A percentile compares a stretch with the other conserved stretches of the same genome.
Conservation (phyloP, 371 early-diverging fungal genomes). For the Circinella umbellata region DNA sequence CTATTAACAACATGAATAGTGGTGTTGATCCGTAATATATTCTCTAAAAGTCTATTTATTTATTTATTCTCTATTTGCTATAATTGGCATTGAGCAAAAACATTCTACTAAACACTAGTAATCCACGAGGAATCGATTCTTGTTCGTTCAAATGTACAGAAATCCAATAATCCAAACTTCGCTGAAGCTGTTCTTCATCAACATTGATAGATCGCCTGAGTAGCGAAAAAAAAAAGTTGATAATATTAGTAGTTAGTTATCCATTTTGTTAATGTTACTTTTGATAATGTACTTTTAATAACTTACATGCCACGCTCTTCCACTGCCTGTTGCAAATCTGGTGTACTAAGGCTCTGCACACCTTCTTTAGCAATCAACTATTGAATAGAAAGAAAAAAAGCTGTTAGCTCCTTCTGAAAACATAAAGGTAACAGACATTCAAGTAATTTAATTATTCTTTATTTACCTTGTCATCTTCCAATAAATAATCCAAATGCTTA, state of each 20-base stretch:
- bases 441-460: too few relatives aligned
- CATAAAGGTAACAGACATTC: neutral
- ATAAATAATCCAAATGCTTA: conserved; percentile 56
- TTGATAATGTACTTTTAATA: neutral
- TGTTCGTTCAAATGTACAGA: conserved; percentile 41
- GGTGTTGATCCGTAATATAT: too few relatives aligned
- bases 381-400: neutral
- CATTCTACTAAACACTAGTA: conserved; percentile 66
- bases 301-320: conserved; percentile 72
- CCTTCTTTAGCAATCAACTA: conserved; percentile 57
- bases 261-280: neutral
- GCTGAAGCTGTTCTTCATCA: conserved; percentile 52
- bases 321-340: conserved; percentile 56
- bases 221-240: neutral
- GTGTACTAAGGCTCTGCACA: conserved; percentile 42
- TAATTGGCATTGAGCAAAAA: conserved; percentile 64
- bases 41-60: too few relatives aligned
- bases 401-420: too few relatives aligned
- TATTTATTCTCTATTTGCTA: conserved; percentile 19
- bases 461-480: conserved; percentile 58
- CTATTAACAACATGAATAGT: too few relatives aligned
- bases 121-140: conserved; percentile 45
- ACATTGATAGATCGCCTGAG: conserved; percentile 51
- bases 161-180: conserved; percentile 64
- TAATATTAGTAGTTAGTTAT: neutral